Percentiles rank a stretch among this genome's conserved stretches.
Evolutionary conservation across 805 yeast genomes (phyloP).

Genomic region (Candida morakotiae): DNA sequence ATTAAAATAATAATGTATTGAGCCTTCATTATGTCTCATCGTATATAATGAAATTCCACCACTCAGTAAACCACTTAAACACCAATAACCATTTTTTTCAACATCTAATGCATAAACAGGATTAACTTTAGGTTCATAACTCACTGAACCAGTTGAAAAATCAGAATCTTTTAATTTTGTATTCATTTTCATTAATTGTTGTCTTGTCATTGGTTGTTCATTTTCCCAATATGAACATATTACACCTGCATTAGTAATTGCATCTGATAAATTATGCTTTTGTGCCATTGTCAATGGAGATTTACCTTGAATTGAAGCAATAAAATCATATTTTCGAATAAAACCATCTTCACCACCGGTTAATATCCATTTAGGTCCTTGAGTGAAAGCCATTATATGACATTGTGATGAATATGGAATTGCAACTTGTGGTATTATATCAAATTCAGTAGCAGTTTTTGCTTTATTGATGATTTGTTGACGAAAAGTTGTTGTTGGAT

Average conservation of each 20-base stretch:
- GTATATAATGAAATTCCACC: conserved; percentile 90
- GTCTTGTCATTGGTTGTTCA: conserved; percentile 70
- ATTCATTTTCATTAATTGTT: conserved; percentile 29
- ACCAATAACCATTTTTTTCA: conserved; percentile 79
- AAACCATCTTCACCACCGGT: conserved; percentile 97
- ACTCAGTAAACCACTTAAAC: conserved; percentile 71
- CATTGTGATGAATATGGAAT: conserved; percentile 78
- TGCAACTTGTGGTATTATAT: conserved; percentile 81
- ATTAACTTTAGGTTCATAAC: conserved; percentile 59
- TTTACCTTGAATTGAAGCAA: conserved; percentile 81
- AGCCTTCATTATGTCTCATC: conserved; percentile 78
- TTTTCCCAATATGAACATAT: conserved; percentile 90
- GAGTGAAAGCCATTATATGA: conserved; percentile 71
- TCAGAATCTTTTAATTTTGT: conserved; percentile 35
- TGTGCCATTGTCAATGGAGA: conserved; percentile 87
- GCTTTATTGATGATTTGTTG: conserved; percentile 40
- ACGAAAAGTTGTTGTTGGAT: conserved; percentile 14
- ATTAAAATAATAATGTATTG: conserved; percentile 67
- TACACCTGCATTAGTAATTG: conserved; percentile 81
- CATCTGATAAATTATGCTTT: conserved; percentile 73
- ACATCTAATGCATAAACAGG: conserved; percentile 88
- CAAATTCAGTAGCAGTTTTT: conserved; percentile 51
- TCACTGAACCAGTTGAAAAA: conserved; percentile 32
- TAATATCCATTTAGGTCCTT: conserved; percentile 80
- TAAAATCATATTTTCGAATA: conserved; percentile 83